Base-by-base conservation (phyloP, 192 early-diverging fungal species). In the Coemansia guatemalensis region DNA sequence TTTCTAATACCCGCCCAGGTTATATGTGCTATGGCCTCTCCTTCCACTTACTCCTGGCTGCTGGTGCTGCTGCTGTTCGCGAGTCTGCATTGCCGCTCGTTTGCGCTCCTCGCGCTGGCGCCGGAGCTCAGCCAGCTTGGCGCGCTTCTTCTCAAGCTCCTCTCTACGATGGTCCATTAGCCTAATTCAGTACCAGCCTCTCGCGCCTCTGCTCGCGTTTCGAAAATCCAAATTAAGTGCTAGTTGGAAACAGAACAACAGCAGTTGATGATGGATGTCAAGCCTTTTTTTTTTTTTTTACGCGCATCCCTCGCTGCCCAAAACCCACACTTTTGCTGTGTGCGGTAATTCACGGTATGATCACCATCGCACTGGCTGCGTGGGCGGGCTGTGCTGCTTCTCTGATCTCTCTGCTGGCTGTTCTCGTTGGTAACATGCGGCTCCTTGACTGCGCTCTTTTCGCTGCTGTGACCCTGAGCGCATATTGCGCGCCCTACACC, bases 81-180 rank as follows among this genome's bases (percentile, higher is more conserved):
- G 64, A 8, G 60, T 22, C 55, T 71, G 72, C 58, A 71, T 63
- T 21, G 72, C 51, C 20, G 68, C 67, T 27, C 73, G 76, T 53
- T 74, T 77, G 68, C 96, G 86, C 62, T 94, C 92, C 65, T 92
- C 91, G 62, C 93, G 83, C 48, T 87, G 86, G 20, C 88, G 84
- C 56, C 91, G 83, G 56, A 98, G 86, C 66, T 96, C 93, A 2
- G 92, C 93, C 39, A 98, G 83, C 86, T 94, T 96, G 58, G 87
- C 88, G 53, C 90, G 83, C 81, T 98, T 98, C 75, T 88, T 90
- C 71, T 95, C 94, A 44, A 98, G 78, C 81, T 96, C 92, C 65
- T 88, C 86, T 48, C 84, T 86, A 65, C 88, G 84, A 62, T 83
- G 75, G 62, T 90, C 87, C 88, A 92, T 90, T 48, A 20, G 30